Evolutionary conservation across 176 grass and related monocot species (phyloP).

Genomic region (Avena sativa): DNA sequence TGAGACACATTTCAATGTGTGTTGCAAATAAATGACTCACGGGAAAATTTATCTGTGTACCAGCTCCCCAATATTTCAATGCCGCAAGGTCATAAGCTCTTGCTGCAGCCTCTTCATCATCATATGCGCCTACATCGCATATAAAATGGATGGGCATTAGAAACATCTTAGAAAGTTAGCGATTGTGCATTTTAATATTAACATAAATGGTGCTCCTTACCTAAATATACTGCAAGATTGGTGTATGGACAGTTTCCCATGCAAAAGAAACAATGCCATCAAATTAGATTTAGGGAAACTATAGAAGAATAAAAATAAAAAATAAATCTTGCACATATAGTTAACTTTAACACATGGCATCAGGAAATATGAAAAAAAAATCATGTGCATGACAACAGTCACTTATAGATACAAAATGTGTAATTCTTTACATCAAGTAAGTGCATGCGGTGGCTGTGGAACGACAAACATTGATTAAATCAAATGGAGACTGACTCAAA

Average conservation of each 20-base stretch:
- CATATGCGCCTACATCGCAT: conserved; percentile 81
- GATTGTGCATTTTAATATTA: conserved; percentile 18
- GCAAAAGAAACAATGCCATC: conserved; percentile 60
- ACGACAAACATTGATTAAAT: background rate
- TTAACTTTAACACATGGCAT: conserved; percentile 31
- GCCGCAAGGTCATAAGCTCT: conserved; percentile 99
- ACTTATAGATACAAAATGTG: background rate
- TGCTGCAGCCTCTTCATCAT: conserved; percentile 99
- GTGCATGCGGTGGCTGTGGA: conserved; percentile 16
- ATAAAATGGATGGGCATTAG: conserved; percentile 32
- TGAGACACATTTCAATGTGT: background rate
- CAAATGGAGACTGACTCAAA: background rate
- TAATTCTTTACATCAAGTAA: conserved; percentile 12
- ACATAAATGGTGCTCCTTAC: conserved; percentile 45
- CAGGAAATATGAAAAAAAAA: conserved; percentile 28
- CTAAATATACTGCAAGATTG: conserved; percentile 86
- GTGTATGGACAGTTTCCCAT: conserved; percentile 58
- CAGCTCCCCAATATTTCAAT: conserved; percentile 98
- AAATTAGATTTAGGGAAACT: conserved; percentile 49
- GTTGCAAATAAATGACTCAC: conserved; percentile 54
- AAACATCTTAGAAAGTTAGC: conserved; percentile 19
- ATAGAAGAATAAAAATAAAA: background rate
- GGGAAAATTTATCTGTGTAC: conserved; percentile 98
- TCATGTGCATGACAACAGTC: conserved; percentile 17
- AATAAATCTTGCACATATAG: conserved; percentile 13